Conservation (phyloP, 2,329 filamentous ascomycete genomes). For the Arachnomyces sp. region DNA sequence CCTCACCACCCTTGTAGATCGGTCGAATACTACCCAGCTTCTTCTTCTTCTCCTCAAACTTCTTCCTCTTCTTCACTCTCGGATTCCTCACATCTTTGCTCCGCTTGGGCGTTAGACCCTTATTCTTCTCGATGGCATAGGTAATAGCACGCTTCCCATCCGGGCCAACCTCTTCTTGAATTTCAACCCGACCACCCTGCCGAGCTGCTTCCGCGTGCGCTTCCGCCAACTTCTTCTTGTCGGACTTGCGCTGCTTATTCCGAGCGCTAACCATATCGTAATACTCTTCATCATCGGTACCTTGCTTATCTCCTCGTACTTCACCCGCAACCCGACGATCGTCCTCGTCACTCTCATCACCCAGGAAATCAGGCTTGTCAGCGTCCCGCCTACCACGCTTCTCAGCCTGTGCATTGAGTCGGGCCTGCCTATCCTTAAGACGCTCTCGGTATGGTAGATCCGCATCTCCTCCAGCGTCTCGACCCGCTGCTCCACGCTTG, state of each 20-base stretch:
- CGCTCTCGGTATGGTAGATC: conserved; percentile 78
- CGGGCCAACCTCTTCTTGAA: conserved; percentile 61
- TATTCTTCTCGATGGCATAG: conserved; percentile 95
- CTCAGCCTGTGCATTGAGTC: conserved; percentile 83
- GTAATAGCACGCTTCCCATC: conserved; percentile 90
- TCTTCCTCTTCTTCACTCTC: conserved; percentile 94
- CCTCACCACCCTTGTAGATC: conserved; percentile 77
- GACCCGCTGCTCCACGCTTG: conserved; percentile 58
- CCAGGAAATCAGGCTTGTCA: conserved; percentile 59
- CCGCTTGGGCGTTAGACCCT: conserved; percentile 79
- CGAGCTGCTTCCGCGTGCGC: conserved; percentile 49
- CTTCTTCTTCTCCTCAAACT: conserved; percentile 95
- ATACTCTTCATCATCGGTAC: conserved; percentile 52
- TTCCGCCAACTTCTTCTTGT: conserved; percentile 62
- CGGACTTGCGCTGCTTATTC: conserved; percentile 53
- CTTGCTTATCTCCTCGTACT: conserved; percentile 32
- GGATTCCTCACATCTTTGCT: conserved; percentile 95
- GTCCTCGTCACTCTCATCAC: conserved; percentile 62
- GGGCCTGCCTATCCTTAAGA: conserved; percentile 72
- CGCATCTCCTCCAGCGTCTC: conserved; percentile 54
- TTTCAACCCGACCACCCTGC: conserved; percentile 53
- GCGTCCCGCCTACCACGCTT: conserved; percentile 62
- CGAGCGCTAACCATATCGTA: conserved; percentile 77
- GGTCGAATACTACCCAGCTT: conserved; percentile 83
- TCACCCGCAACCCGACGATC: conserved; percentile 49